Conservation (phyloP, 768 basidiomycete genomes). For the Mycena maculata region DNA sequence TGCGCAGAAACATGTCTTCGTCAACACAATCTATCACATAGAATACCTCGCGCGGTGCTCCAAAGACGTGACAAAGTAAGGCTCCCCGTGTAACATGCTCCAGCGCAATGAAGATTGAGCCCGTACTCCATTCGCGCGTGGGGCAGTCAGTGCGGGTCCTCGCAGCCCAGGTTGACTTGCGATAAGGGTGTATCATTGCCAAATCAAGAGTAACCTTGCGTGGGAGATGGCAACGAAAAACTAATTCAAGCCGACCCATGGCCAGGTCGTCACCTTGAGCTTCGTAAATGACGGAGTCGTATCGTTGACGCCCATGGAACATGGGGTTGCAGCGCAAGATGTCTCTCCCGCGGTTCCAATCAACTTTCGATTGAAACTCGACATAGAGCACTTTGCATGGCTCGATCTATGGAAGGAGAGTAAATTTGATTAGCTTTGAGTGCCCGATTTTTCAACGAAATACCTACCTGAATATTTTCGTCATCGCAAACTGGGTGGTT, state of each 20-base stretch:
- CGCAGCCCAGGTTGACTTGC: neutral
- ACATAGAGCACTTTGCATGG: too few species aligned
- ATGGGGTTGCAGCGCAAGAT: too few species aligned
- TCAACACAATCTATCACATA: conserved; percentile 18
- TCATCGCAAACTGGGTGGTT: neutral
- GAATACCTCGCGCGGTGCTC: too few species aligned
- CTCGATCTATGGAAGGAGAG: neutral
- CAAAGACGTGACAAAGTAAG: conserved; percentile 10
- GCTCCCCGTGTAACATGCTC: conserved; percentile 16
- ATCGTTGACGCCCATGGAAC: conserved; percentile 13
- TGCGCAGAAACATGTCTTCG: conserved; percentile 12
- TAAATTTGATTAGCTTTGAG: neutral
- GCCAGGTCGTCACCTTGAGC: conserved; percentile 5
- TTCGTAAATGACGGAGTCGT: conserved; percentile 22
- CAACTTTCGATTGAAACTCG: too few species aligned
- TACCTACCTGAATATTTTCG: conserved; percentile 7
- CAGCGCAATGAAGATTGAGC: conserved; percentile 4
- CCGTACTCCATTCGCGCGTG: neutral
- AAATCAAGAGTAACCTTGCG: conserved; percentile 6
- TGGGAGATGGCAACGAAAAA: conserved; percentile 19
- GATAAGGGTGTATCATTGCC: conserved; percentile 12
- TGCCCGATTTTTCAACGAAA: neutral
- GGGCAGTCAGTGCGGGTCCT: conserved; percentile 21
- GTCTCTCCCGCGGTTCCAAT: too few species aligned
- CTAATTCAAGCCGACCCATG: conserved; percentile 14